These are phyloP conservation scores for Starmerella khaoyaiensis DNA, from an alignment of 805 yeast genomes.

Conservation along the genomic window DNA sequence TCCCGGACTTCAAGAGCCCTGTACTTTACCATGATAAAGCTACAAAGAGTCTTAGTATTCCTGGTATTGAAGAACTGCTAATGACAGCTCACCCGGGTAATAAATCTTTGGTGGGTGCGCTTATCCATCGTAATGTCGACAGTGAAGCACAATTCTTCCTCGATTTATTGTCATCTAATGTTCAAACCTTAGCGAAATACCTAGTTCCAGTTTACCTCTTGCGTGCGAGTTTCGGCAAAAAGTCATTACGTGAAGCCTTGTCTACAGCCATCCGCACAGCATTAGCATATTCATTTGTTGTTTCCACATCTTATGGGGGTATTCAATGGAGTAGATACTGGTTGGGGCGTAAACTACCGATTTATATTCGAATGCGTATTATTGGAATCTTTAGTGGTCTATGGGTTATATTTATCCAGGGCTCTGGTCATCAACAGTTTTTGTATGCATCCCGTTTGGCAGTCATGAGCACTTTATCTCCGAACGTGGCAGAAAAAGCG, in stretches of 20 bases:
- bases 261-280: constrained; percentile 26
- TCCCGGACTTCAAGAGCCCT: constrained; percentile 27
- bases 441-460: constrained; percentile 30
- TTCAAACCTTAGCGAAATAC: constrained; percentile 21
- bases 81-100: constrained; percentile 27
- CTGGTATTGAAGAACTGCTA: constrained; percentile 22
- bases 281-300: constrained; percentile 26
- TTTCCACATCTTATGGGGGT: constrained; percentile 32
- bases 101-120: constrained; percentile 25
- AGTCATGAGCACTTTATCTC: constrained; percentile 24
- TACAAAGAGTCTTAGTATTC: not conserved
- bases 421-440: constrained; percentile 26
- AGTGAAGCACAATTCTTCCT: constrained; percentile 21
- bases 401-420: constrained; percentile 30
- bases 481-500: constrained; percentile 23
- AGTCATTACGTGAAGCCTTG: constrained; percentile 4
- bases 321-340: constrained; percentile 28
- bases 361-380: constrained; percentile 27
- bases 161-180: constrained; percentile 22
- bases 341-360: constrained; percentile 26
- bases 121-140: constrained; percentile 25
- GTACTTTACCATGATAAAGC: constrained; percentile 21
- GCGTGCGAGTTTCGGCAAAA: constrained; percentile 7
- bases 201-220: constrained; percentile 25
- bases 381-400: constrained; percentile 34